Evolutionary conservation across 202 grass and related monocot genomes (phyloP), one percentile per base, ranked within the genome.

Genomic region (Carex arenaria): DNA sequence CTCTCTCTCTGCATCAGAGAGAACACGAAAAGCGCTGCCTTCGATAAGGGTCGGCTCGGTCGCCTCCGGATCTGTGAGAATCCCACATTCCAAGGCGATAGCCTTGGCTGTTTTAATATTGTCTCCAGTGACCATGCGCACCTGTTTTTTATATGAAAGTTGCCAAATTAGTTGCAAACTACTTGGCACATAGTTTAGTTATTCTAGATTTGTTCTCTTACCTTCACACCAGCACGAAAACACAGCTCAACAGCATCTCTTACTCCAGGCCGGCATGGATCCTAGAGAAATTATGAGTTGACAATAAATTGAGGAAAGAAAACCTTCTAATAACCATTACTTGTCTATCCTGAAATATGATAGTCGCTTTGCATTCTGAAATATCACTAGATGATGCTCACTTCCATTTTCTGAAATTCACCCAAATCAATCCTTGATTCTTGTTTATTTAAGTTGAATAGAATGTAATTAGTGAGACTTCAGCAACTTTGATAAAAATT

Each of bases 41-140:
- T 95, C 93, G 34, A 99, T 99, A 28, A 99, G 43, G 45, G 64
- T 55, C 64, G 93, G 93, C 59, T 99, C 87, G 5, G 80, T 85
- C 60, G 88, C 96, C 68, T 93, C 86, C 2, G 88, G 85, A 88
- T 99, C 91, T 49, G 76, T 86, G 86, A 99, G 91, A 86, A 99
- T 94, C 45, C 96, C 96, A n/a, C 96, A 99, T 64, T 99, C 96
- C 55, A 99, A 91, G 55, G 96, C 91, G 72, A 99, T 99, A 71
- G 96, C 89, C 88, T 92, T 95, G 3, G 96, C 96, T 57, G 93
- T 99, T 84, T 95, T 93, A 83, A 99, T 61, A 84, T 99, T 99
- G 79, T 99, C 96, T 45, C 96, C 96, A 20, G 96, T 99, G 82
- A 93, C 89, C 96, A 99, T 99, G 30, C 96, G 92, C 40, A 99